Evolutionary conservation across 805 yeast genomes (phyloP).

Genomic region (Cyberlindnera bimundalis): DNA sequence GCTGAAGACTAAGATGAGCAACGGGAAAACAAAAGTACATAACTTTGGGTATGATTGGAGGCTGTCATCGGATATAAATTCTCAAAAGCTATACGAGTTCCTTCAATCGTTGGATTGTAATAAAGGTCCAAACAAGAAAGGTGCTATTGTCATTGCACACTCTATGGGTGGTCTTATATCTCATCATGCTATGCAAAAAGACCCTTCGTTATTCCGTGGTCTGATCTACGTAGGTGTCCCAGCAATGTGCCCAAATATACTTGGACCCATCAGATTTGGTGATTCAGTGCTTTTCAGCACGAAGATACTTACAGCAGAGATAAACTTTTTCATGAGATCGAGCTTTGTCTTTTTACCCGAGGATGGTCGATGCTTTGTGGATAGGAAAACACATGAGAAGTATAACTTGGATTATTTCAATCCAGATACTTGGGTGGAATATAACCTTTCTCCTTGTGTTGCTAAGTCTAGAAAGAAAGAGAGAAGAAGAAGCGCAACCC

Average conservation of each 20-base stretch:
- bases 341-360: constrained; percentile 76
- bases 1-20: constrained; percentile 52
- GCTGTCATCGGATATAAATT: constrained; percentile 55
- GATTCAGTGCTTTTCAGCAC: constrained; percentile 76
- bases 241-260: constrained; percentile 74
- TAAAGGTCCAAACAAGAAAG: constrained; percentile 45
- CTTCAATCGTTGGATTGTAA: constrained; percentile 42
- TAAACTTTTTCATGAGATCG: constrained; percentile 85
- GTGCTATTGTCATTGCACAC: constrained; percentile 75
- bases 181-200: constrained; percentile 68
- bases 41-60: constrained; percentile 97
- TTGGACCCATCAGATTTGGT: constrained; percentile 82
- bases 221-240: constrained; percentile 83
- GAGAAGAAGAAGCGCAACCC: constrained; percentile 9
- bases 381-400: constrained; percentile 52
- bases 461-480: constrained; percentile 23
- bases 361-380: constrained; percentile 70
- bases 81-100: constrained; percentile 48
- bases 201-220: constrained; percentile 69
- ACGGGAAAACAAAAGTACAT: constrained; percentile 58
- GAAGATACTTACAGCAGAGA: constrained; percentile 72
- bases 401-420: constrained; percentile 74
- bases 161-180: constrained; percentile 93
- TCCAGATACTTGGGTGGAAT: constrained; percentile 74
- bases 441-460: constrained; percentile 74